phyloP scores from a whole-genome alignment of 139 green algal genomes.

The Chlamydomonas asymmetrica region DNA sequence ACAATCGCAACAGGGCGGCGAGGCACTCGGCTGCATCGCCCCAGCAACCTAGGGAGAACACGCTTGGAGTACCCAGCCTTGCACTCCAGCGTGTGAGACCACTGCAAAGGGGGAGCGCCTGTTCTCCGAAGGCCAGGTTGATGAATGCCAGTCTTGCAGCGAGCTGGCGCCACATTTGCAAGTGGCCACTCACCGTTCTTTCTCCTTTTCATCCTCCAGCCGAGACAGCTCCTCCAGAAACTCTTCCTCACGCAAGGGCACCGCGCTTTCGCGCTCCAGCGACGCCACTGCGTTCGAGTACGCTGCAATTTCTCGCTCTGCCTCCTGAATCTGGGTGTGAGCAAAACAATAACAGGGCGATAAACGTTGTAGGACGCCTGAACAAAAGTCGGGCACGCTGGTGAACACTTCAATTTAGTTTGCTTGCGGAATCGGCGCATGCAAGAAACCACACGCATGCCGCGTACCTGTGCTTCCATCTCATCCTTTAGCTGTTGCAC shows the following conservation, averaged over 20 bases:
- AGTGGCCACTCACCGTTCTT: constrained; percentile 25
- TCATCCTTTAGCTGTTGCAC: constrained; percentile 71
- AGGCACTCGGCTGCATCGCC: too few relatives aligned
- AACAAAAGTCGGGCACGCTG: too few relatives aligned
- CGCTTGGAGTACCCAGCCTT: too few relatives aligned
- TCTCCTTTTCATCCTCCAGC: constrained; percentile 29
- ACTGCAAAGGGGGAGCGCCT: too few relatives aligned
- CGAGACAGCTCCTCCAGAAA: constrained; percentile 23
- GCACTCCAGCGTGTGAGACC: too few relatives aligned
- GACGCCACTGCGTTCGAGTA: constrained; percentile 64
- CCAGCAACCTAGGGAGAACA: too few relatives aligned
- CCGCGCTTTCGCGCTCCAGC: constrained; percentile 46
- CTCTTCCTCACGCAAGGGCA: constrained; percentile 24
- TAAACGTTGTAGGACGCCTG: too few relatives aligned
- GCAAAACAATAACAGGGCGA: neutral
- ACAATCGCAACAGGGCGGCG: too few relatives aligned
- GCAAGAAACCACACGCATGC: neutral
- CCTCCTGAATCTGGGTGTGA: constrained; percentile 55
- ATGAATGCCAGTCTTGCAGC: too few relatives aligned
- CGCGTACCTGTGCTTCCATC: constrained; percentile 63
- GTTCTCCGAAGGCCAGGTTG: too few relatives aligned
- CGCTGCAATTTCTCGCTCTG: constrained; percentile 63
- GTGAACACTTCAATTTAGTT: too few relatives aligned
- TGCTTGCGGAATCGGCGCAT: neutral
- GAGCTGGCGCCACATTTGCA: too few relatives aligned